Base-by-base conservation (phyloP, 2,329 filamentous ascomycete species). In the Seiridium unicorne region DNA sequence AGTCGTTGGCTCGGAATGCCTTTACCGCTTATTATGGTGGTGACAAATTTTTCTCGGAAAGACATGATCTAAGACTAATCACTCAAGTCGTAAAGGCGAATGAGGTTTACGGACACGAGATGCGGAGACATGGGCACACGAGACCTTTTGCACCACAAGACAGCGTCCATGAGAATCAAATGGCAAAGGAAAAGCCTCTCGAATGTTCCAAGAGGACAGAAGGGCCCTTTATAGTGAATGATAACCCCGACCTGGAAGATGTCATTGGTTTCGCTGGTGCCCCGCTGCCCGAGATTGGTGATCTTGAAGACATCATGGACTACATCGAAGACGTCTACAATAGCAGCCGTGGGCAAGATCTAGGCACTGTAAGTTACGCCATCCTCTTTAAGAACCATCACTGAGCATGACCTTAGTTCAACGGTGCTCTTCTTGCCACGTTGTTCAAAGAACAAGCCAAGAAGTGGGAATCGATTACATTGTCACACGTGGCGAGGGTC, bases 361-460 rank as follows among this genome's bases (percentile, higher is more conserved):
- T 81, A 0, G 79, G 79, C 2, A 81, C 69, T 34, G 69, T 73
- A 63, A 60, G 67, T 64, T 2, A 8, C 1, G n/a, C n/a, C 36
- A 42, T 42, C 13, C 38, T 13, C 13, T 1, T 13, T 42, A 7
- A 42, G 7, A 40, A 44, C 55, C 34, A 3, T 4, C 3, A 36
- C 38, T 42, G 7, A 42, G 13, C 38, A 8, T 13, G 7, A 13
- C 38, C 7, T 42, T 46, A 72, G 70, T 66, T 67, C 38, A 59
- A 62, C 18, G 51, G 53, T 8, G 18, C 60, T 3, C 61, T 81
- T 2, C 64, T 81, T 1, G 67, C 72, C 4, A 73, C 71, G 1
- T 67, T 77, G 6, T 80, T 84, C 70, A 77, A 77, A 58, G 77
- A 77, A 49, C 83, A 86, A 63, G 78, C 81, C 0, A 63, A 62